Evolutionary conservation across 2,329 filamentous ascomycete species (phyloP).

Genomic region (Fusarium sublunatum): DNA sequence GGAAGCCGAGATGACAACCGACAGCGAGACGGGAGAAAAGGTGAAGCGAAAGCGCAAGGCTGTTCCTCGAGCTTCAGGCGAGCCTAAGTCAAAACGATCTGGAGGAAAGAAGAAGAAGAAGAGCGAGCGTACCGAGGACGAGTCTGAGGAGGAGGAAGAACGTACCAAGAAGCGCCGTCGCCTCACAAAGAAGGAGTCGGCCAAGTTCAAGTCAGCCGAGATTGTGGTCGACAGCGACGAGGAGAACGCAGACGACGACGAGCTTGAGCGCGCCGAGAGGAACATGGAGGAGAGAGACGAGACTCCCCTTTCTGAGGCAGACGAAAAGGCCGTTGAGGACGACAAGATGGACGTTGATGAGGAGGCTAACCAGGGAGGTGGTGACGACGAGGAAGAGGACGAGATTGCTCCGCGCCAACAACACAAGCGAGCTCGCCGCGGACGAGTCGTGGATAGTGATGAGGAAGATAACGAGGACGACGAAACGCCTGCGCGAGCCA

Average conservation of each 20-base stretch:
- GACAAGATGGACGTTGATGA: constrained; percentile 67
- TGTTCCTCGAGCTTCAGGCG: constrained; percentile 53
- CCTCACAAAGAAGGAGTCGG: constrained; percentile 60
- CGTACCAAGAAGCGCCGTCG: constrained; percentile 72
- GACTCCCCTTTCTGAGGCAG: constrained; percentile 52
- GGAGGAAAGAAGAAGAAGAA: constrained; percentile 61
- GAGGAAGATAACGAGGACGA: constrained; percentile 57
- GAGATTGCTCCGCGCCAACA: constrained; percentile 57
- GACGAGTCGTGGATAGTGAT: constrained; percentile 65
- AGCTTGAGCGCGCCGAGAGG: constrained; percentile 59
- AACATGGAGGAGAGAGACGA: constrained; percentile 54
- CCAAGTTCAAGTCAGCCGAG: constrained; percentile 88
- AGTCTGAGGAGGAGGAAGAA: constrained; percentile 57
- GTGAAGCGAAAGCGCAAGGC: constrained; percentile 80
- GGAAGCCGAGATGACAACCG: constrained; percentile 83
- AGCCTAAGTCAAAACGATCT: constrained; percentile 59
- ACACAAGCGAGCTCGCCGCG: constrained; percentile 61
- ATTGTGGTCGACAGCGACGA: constrained; percentile 82
- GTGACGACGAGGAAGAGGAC: constrained; percentile 64
- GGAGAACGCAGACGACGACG: constrained; percentile 55
- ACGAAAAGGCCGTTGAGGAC: constrained; percentile 52
- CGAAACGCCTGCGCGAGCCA: constrained; percentile 28
- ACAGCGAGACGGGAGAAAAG: constrained; percentile 83
- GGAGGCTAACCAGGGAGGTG: constrained; percentile 49
- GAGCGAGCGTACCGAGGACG: constrained; percentile 56